Evolutionary conservation across 2,329 filamentous ascomycete genomes (phyloP).

Genomic region (Lachnellula occidentalis): DNA sequence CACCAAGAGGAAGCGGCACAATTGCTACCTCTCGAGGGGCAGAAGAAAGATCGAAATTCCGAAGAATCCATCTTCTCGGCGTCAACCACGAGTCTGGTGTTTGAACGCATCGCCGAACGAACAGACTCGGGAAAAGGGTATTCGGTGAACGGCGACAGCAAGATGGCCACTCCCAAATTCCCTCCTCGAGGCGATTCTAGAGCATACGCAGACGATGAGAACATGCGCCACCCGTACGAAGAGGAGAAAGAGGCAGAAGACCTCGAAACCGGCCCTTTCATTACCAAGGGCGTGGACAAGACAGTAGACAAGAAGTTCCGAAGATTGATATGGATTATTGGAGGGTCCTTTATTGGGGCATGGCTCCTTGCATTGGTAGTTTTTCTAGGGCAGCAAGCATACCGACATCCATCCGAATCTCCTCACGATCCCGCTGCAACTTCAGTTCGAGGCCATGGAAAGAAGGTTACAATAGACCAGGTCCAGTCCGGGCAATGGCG

Average conservation of each 20-base stretch:
- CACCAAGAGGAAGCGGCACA: conserved; percentile 25
- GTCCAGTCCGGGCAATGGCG: conserved; percentile 62
- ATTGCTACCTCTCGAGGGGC: conserved; percentile 21
- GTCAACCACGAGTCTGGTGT: conserved; percentile 79
- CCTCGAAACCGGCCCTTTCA: conserved; percentile 39
- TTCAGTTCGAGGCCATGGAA: conserved; percentile 56
- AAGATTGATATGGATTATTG: conserved; percentile 49
- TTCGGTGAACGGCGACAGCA: conserved; percentile 15
- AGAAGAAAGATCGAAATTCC: conserved; percentile 19
- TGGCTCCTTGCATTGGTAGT: conserved; percentile 65
- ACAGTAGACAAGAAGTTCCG: conserved; percentile 62
- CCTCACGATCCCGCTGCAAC: conserved; percentile 66
- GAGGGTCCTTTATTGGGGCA: conserved; percentile 54
- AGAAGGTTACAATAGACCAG: conserved; percentile 68
- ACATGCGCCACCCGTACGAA: conserved; percentile 15
- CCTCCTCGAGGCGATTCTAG: conserved; percentile 21
- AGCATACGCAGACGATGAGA: conserved; percentile 26
- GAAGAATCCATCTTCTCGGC: conserved; percentile 60
- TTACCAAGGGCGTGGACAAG: conserved; percentile 36
- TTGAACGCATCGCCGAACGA: conserved; percentile 65
- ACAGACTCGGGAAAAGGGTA: conserved; percentile 17
- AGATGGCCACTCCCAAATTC: conserved; percentile 27
- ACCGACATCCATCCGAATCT: conserved; percentile 58
- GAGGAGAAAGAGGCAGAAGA: conserved; percentile 37
- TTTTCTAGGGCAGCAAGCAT: conserved; percentile 60